Evolutionary conservation across 768 basidiomycete genomes (phyloP).

Genomic region (Termitomyces sp.): DNA sequence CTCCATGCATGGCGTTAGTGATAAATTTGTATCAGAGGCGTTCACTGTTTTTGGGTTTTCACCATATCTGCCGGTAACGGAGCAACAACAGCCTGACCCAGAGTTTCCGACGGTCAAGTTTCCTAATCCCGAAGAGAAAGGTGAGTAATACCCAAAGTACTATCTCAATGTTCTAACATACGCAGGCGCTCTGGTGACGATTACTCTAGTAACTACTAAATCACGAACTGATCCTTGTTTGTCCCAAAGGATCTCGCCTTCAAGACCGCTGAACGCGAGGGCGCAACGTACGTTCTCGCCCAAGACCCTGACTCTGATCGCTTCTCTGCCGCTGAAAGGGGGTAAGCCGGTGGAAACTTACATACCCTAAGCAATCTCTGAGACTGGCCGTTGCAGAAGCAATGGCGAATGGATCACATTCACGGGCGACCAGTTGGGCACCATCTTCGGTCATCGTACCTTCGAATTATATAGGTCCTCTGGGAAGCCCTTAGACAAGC

Average conservation of each 20-base stretch:
- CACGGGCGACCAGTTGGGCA: constrained; percentile 82
- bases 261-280: constrained; percentile 46
- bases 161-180: not conserved
- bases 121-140: constrained; percentile 91
- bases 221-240: not conserved
- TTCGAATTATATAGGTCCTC: constrained; percentile 37
- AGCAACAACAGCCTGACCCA: constrained; percentile 74
- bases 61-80: constrained; percentile 52
- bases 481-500: constrained; percentile 43
- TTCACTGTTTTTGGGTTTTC: constrained; percentile 57
- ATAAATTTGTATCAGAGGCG: constrained; percentile 52
- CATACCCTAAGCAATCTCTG: not conserved
- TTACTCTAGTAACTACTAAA: not conserved
- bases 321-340: constrained; percentile 71
- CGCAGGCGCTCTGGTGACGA: constrained; percentile 43
- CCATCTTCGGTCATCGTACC: constrained; percentile 36
- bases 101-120: constrained; percentile 82
- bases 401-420: constrained; percentile 64
- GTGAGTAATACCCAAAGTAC: constrained; percentile 24
- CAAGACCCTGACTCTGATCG: constrained; percentile 89
- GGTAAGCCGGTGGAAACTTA: constrained; percentile 29
- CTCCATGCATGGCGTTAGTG: constrained; percentile 87
- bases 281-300: constrained; percentile 66
- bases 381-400: constrained; percentile 21
- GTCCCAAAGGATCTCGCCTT: constrained; percentile 63